Evolutionary conservation across 441 rosid genomes (phyloP).

Genomic region (Corymbia calophylla): DNA sequence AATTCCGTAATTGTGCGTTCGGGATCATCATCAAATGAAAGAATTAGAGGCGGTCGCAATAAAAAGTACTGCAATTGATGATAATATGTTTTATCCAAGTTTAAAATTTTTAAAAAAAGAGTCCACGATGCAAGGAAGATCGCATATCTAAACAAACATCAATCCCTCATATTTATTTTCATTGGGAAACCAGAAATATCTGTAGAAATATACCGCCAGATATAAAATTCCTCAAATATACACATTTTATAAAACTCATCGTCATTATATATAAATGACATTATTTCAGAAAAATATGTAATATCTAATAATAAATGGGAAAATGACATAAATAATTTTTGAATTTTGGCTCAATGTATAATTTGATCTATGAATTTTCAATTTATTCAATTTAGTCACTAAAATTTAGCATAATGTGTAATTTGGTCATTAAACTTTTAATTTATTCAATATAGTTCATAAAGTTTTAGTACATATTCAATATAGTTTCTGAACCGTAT

Average conservation of each 20-base stretch:
- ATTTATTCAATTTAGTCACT: no score
- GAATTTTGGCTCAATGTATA: no score
- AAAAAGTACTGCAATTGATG: no score
- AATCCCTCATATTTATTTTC: background rate
- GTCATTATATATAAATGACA: background rate
- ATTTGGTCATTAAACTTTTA: accelerated
- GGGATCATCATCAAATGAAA: background rate
- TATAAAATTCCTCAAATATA: background rate
- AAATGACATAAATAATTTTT: no score
- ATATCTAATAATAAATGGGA: background rate
- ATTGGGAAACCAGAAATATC: background rate
- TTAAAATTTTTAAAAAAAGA: no score
- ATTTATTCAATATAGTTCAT: no score
- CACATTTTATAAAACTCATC: background rate
- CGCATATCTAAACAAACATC: background rate
- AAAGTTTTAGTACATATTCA: no score
- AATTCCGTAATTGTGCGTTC: no score
- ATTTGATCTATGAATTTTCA: no score
- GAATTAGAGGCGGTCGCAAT: background rate
- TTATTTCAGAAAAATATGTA: background rate
- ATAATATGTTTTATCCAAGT: background rate
- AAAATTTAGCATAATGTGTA: no score
- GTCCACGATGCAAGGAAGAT: background rate
- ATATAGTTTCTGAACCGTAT: no score
- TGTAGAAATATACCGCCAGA: background rate